These are phyloP conservation scores for Breynia disticha DNA, from an alignment of 441 rosid species.

Conservation along the genomic window DNA sequence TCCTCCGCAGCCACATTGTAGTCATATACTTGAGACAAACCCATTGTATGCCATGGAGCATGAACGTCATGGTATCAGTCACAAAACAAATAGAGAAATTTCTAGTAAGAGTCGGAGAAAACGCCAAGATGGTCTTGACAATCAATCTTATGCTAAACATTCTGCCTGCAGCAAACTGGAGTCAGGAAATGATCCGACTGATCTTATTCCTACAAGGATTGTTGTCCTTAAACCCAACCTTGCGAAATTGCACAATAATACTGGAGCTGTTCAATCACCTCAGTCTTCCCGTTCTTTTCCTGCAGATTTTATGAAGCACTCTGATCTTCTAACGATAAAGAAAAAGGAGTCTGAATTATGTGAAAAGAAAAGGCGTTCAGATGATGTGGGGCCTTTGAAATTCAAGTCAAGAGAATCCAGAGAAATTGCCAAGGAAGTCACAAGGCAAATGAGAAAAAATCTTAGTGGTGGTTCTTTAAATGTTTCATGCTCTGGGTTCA, in stretches of 20 bases:
- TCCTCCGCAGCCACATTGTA: slow-evolving; percentile 32
- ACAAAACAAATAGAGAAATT: slow-evolving; percentile 31
- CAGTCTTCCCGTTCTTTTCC: slow-evolving; percentile 39
- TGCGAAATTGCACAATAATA: slow-evolving; percentile 40
- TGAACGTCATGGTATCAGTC: slow-evolving; percentile 21
- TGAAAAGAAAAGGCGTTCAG: slow-evolving; percentile 34
- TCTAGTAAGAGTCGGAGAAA: slow-evolving; percentile 22
- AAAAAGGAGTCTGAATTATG: slow-evolving; percentile 23
- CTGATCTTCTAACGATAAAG: slow-evolving; percentile 26
- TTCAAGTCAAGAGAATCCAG: slow-evolving; percentile 54
- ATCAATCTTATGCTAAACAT: slow-evolving; percentile 23
- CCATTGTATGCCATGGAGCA: slow-evolving; percentile 25
- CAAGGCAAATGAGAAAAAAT: slow-evolving; percentile 52
- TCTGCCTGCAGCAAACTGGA: slow-evolving; percentile 22
- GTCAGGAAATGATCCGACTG: slow-evolving; percentile 30
- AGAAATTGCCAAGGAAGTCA: slow-evolving; percentile 54
- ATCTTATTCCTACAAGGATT: slow-evolving; percentile 55
- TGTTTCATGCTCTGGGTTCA: slow-evolving; percentile 36
- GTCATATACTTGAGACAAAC: slow-evolving; percentile 28
- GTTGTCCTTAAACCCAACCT: slow-evolving; percentile 85
- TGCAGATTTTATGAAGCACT: slow-evolving; percentile 30
- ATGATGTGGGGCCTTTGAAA: slow-evolving; percentile 35
- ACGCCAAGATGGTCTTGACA: slow-evolving; percentile 21
- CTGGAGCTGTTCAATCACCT: slow-evolving; percentile 37
- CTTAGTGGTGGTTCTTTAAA: slow-evolving; percentile 30